A percentile compares a stretch with the other conserved stretches of the same genome.
These are phyloP conservation scores for Lanmaoa pseudosensibilis DNA, from an alignment of 768 basidiomycete species.

Conservation along the genomic window DNA sequence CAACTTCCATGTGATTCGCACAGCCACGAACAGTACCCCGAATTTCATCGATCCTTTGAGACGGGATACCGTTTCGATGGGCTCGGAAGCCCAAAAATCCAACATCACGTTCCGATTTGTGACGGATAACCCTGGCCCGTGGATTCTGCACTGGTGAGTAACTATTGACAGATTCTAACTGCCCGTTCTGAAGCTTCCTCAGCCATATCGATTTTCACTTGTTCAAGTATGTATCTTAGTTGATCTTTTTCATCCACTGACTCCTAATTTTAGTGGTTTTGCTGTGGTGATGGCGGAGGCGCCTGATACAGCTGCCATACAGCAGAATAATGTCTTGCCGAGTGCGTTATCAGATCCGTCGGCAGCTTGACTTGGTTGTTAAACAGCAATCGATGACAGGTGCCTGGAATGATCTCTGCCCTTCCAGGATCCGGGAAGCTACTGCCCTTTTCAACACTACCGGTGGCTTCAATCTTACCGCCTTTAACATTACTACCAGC, in stretches of 20 bases:
- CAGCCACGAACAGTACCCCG: slow-evolving; percentile 28
- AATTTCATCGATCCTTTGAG: slow-evolving; percentile 41
- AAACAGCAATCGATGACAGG: slow-evolving; percentile 7
- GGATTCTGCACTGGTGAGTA: slow-evolving; percentile 47
- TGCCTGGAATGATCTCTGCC: slow-evolving; percentile 24
- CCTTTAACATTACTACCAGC: slow-evolving; percentile 8
- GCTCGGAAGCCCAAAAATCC: slow-evolving; percentile 35
- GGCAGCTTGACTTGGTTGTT: background rate
- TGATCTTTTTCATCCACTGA: slow-evolving; percentile 4
- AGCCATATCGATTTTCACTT: slow-evolving; percentile 37
- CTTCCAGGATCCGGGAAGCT: slow-evolving; percentile 16
- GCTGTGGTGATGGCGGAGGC: slow-evolving; percentile 33
- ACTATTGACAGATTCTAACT: background rate
- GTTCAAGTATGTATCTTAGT: slow-evolving; percentile 15
- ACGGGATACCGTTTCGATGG: slow-evolving; percentile 37
- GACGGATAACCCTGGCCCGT: slow-evolving; percentile 68
- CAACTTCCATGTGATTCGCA: slow-evolving; percentile 39
- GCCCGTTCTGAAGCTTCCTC: background rate
- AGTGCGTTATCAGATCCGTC: slow-evolving; percentile 13
- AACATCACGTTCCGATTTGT: slow-evolving; percentile 57
- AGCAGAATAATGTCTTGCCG: slow-evolving; percentile 21
- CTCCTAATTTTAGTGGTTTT: slow-evolving; percentile 24
- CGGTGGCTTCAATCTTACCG: slow-evolving; percentile 18
- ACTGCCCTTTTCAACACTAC: slow-evolving; percentile 17
- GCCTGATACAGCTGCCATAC: slow-evolving; percentile 14